These are phyloP conservation scores for Termitomyces sp. DNA, from an alignment of 768 basidiomycete species.

Conservation along the genomic window DNA sequence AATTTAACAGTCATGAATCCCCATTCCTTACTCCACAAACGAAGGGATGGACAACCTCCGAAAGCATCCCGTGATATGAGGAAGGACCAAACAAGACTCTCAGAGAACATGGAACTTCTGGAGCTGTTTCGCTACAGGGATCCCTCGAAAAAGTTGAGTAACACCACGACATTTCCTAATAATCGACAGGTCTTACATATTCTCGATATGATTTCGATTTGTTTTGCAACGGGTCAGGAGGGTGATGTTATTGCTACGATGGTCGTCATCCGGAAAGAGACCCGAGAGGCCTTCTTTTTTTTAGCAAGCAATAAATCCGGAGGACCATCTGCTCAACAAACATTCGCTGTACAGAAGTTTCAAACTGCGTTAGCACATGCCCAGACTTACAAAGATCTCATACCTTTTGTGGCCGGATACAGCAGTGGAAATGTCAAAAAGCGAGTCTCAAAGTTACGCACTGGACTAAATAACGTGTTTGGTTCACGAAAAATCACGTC, in stretches of 20 bases:
- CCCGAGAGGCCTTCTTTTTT: neutral
- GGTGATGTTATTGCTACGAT: neutral
- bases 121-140: neutral
- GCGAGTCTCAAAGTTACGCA: neutral
- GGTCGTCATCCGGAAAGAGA: neutral
- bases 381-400: neutral
- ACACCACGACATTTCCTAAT: neutral
- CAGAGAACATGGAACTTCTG: neutral
- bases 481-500: neutral
- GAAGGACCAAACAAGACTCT: neutral
- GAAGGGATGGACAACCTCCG: neutral
- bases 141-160: neutral
- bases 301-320: neutral
- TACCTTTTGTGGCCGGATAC: neutral
- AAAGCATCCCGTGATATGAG: neutral
- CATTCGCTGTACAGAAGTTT: neutral
- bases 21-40: neutral
- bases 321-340: neutral
- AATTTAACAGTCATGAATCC: neutral
- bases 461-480: neutral
- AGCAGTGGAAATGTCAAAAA: neutral
- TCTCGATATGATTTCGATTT: neutral
- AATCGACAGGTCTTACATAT: neutral
- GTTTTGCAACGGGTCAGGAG: neutral
- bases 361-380: neutral